A percentile compares a stretch with the other conserved stretches of the same genome.
These are phyloP conservation scores for Beverwykella pulmonaria DNA, from an alignment of 495 filamentous ascomycete genomes.

Conservation along the genomic window DNA sequence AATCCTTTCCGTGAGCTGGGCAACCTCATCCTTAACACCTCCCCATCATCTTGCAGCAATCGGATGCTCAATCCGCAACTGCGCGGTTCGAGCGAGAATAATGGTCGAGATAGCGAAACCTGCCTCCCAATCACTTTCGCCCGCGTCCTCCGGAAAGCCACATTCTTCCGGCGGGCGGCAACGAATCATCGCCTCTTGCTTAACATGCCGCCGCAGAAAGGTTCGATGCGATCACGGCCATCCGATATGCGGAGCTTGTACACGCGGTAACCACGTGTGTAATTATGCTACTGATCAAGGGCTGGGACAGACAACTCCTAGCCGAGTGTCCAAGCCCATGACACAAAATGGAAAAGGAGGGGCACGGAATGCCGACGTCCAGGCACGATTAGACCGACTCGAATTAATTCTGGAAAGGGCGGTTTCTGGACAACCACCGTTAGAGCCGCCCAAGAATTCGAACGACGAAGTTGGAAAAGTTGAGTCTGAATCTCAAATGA, in stretches of 20 bases:
- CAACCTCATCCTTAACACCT: not conserved
- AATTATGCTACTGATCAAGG: constrained; percentile 37
- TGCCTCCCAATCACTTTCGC: constrained; percentile 7
- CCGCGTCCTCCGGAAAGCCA: constrained; percentile 3
- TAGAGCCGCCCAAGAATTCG: not conserved
- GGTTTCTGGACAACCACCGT: constrained; percentile 14
- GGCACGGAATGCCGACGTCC: constrained; percentile 22
- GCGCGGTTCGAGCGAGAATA: not conserved
- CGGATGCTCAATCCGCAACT: not conserved
- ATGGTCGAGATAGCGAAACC: constrained; percentile 17
- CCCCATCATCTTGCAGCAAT: not conserved
- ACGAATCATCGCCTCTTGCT: constrained; percentile 35
- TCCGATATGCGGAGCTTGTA: constrained; percentile 37
- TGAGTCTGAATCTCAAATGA: constrained; percentile 9
- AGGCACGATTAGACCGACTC: constrained; percentile 35
- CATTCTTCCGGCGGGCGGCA: constrained; percentile 29
- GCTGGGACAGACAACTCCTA: not conserved
- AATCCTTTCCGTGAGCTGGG: not conserved
- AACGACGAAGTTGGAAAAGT: constrained; percentile 1
- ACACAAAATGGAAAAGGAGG: constrained; percentile 8
- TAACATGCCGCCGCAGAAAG: constrained; percentile 38
- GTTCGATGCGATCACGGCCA: constrained; percentile 39
- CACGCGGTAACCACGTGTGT: constrained; percentile 37
- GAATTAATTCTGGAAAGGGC: constrained; percentile 36
- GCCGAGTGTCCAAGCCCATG: constrained; percentile 24